phyloP scores from a whole-genome alignment of 768 basidiomycete genomes.

The Serpula lacrymans region DNA sequence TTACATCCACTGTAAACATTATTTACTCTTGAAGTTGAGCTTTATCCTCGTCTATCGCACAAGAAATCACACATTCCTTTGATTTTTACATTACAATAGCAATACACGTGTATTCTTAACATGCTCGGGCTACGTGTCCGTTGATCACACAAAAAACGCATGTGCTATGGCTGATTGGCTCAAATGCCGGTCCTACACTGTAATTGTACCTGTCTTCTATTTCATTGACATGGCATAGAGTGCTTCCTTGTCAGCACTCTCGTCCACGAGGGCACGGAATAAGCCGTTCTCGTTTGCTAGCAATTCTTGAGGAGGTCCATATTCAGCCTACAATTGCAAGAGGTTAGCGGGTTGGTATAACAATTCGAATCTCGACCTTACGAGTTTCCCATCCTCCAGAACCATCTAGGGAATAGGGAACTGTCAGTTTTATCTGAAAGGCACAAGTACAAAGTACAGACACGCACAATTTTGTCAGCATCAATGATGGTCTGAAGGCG shows the following conservation, averaged over 20 bases:
- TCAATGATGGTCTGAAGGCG: slow-evolving; percentile 58
- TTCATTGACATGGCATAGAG: slow-evolving; percentile 39
- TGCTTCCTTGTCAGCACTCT: slow-evolving; percentile 48
- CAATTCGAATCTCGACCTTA: slow-evolving; percentile 17
- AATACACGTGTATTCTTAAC: no score
- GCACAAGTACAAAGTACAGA: slow-evolving; percentile 2
- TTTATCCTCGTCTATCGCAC: no score
- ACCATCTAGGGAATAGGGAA: slow-evolving; percentile 35
- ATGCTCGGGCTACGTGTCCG: not conserved
- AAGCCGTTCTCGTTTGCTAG: slow-evolving; percentile 49
- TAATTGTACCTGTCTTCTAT: slow-evolving; percentile 2
- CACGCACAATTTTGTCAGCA: slow-evolving; percentile 52
- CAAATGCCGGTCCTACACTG: no score
- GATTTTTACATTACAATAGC: no score
- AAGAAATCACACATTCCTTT: no score
- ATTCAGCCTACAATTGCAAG: slow-evolving; percentile 38
- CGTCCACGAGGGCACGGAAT: slow-evolving; percentile 53
- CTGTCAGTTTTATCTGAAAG: no score
- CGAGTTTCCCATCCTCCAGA: slow-evolving; percentile 38
- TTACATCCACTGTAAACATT: no score
- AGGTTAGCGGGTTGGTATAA: slow-evolving; percentile 1
- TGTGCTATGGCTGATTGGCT: no score
- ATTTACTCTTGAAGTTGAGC: no score
- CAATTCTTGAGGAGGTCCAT: slow-evolving; percentile 47
- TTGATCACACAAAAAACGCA: not conserved